Conservation (phyloP, 176 grass and related monocot species). For the Tillandsia fasciculata region DNA sequence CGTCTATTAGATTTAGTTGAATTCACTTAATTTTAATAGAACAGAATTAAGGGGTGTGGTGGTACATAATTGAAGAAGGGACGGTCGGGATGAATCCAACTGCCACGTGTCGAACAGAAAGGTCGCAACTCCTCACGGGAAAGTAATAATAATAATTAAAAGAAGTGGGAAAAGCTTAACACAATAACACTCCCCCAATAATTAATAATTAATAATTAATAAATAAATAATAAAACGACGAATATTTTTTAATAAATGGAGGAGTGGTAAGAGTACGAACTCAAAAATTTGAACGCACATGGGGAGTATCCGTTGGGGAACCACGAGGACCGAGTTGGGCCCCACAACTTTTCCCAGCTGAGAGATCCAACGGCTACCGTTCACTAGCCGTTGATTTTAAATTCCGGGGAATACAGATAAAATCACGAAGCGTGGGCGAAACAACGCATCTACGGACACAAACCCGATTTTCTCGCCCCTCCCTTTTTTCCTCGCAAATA, state of each 20-base stretch:
- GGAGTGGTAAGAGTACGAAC: not conserved
- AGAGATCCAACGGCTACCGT: conserved; percentile 28
- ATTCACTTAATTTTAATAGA: too few relatives aligned
- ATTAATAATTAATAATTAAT: too few relatives aligned
- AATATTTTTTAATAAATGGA: too few relatives aligned
- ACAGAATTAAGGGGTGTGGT: too few relatives aligned
- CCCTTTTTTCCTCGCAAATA: conserved; percentile 6
- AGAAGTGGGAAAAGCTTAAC: not conserved
- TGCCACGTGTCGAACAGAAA: not conserved
- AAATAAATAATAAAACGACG: too few relatives aligned
- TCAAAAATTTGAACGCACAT: conserved; percentile 31
- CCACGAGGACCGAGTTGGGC: not conserved
- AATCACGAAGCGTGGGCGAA: not conserved
- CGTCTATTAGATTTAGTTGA: too few relatives aligned
- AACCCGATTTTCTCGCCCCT: conserved; percentile 25
- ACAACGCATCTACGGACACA: conserved; percentile 22
- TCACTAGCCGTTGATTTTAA: conserved; percentile 46
- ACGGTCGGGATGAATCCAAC: not conserved
- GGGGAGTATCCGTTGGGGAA: conserved; percentile 25
- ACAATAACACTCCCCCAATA: too few relatives aligned
- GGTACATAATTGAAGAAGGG: not conserved
- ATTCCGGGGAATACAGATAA: not conserved
- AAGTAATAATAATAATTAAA: not conserved
- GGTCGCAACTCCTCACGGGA: not conserved
- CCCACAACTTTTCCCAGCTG: conserved; percentile 6